phyloP scores from a whole-genome alignment of 2,329 filamentous ascomycete species.

The Alternaria atra region DNA sequence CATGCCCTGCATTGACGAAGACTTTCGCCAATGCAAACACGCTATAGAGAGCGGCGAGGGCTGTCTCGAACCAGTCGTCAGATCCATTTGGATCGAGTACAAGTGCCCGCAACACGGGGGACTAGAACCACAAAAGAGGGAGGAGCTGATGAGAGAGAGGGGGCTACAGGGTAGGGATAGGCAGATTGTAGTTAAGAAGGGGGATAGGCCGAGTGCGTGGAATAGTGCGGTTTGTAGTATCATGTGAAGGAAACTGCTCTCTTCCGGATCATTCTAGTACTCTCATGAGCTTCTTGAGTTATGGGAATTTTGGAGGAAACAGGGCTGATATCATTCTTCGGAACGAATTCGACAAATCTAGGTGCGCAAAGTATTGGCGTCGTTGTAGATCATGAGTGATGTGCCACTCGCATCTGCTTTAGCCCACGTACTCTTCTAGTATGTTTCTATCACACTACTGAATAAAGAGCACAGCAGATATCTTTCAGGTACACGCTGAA shows the following conservation, averaged over 20 bases:
- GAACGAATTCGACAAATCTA: not conserved
- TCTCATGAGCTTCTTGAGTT: too few relatives aligned
- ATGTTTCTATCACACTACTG: too few relatives aligned
- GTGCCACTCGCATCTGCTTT: not conserved
- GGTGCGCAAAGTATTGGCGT: not conserved
- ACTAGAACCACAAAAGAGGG: not conserved
- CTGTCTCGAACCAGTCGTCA: not conserved
- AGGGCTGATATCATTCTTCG: too few relatives aligned
- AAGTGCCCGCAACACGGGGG: not conserved
- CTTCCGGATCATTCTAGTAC: too few relatives aligned
- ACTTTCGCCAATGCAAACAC: not conserved
- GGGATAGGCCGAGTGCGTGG: not conserved
- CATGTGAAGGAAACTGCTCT: not conserved
- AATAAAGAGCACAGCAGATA: too few relatives aligned
- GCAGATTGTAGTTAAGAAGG: not conserved
- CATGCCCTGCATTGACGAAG: not conserved
- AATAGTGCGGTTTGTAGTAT: not conserved
- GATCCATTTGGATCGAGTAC: not conserved
- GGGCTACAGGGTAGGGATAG: not conserved
- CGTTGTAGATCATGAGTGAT: too few relatives aligned
- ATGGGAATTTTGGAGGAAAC: too few relatives aligned
- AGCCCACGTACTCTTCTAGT: not conserved
- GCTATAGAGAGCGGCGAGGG: not conserved
- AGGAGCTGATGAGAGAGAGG: not conserved
- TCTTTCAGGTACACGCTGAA: too few relatives aligned